A percentile compares a stretch with the other conserved stretches of the same genome.
phyloP scores from a whole-genome alignment of 2,329 filamentous ascomycete species.

The Verticillium nubilum region DNA sequence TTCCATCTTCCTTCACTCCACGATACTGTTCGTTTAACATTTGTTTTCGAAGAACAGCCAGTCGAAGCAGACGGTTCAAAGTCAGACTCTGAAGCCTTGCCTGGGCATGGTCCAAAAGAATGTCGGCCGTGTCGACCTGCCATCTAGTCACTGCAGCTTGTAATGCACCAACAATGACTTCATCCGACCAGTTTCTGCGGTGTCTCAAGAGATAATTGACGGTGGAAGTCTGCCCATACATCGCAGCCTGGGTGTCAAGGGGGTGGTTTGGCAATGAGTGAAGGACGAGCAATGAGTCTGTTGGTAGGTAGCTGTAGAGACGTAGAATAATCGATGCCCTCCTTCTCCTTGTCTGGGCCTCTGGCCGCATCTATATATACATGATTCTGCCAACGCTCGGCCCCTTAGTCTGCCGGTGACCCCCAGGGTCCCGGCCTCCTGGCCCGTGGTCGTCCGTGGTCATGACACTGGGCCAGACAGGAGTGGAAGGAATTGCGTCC shows the following conservation, averaged over 20 bases:
- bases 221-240: constrained; percentile 10
- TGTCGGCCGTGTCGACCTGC: constrained; percentile 7
- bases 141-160: constrained; percentile 7
- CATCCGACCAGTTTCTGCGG: constrained; percentile 11
- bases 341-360: too few species aligned
- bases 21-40: background rate
- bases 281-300: too few species aligned
- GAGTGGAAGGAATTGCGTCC: background rate
- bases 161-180: constrained; percentile 6
- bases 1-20: constrained; percentile 1
- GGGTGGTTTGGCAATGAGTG: too few species aligned
- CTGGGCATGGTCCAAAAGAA: constrained; percentile 4
- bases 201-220: constrained; percentile 10
- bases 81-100: constrained; percentile 1
- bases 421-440: too few species aligned
- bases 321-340: too few species aligned
- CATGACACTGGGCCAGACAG: too few species aligned
- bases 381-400: too few species aligned
- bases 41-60: background rate
- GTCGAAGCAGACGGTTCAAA: constrained; percentile 2
- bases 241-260: constrained; percentile 6
- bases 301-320: too few species aligned
- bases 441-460: too few species aligned
- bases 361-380: too few species aligned
- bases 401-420: too few species aligned